Base-by-base conservation (phyloP, 352 stramenopile genomes). In the Phytophthora hybrid region DNA sequence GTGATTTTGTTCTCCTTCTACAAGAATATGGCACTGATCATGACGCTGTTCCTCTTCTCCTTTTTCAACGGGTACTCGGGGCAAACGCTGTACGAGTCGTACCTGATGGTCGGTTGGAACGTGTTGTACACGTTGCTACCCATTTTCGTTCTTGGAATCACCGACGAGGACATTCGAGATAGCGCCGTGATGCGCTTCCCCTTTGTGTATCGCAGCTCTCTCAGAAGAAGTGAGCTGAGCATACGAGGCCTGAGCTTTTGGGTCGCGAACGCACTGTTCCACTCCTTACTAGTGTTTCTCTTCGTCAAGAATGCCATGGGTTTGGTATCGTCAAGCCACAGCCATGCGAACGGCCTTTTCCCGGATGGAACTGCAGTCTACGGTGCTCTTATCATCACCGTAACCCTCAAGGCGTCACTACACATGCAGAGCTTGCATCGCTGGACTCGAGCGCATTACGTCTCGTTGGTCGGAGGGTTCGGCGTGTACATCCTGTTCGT, bases 111-210 rank as follows among this genome's bases (percentile, higher is more conserved):
- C n/a, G 88, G 90, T 6, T 99, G 98, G 82, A 99, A 99, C 70
- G 95, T 99, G 62, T 78, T 99, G 11, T 98, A 97, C 63, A 99
- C 94, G 0, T 66, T 96, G 13, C 66, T 99, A 13, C 97, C 98
- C 6, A 99, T 99, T 71, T 87, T 97, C 34, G 90, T 97, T 26
- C 78, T 97, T 23, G 91, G 88, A 0, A 92, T 97, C 57, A 79
- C 78, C 1, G 90, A 97, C 32, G 87, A 97, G 77, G 90, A 97
- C 39, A 95, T 97, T 70, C 80, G 88, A 10, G 87, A 93, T 41
- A 70, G 79, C 1, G 79, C 88, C 0, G 88, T 95, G 13, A 67
- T 97, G 4, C 76, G 82, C 4, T 94, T 94, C 54, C 90, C 90
- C 2, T 93, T 92, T 61, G 87, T 95, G 1, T 95, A 95, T 63